Evolutionary conservation across 176 grass and related monocot species (phyloP), one percentile per base, ranked within the genome.

Genomic region (Eleusine indica): DNA sequence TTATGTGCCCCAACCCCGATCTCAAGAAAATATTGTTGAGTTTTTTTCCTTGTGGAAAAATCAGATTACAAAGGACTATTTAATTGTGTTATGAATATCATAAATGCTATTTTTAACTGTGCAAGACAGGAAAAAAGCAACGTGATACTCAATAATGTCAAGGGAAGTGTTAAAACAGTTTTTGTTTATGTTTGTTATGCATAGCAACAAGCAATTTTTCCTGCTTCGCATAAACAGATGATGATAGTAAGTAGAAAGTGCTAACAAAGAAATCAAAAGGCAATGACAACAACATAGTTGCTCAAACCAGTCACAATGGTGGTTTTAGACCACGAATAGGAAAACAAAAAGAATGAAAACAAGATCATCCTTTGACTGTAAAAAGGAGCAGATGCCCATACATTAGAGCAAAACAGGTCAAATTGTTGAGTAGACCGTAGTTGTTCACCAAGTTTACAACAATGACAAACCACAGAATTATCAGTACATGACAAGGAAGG

Each of bases 1-100:
- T 47, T 74, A 53, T 66, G 37, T 54, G n/a, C 39, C 77, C 61
- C 74, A 54, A 44, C 18, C 17, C 61, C 25, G 28, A 86, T 71
- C 52, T 66, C 44, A 60, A 41, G 66, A 60, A 3, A n/a, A 68
- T 18, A 56, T 53, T 83, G 22, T 42, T 58, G 16, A 18, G 12
- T 73, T 28, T 29, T 29, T 73, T 30, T 30, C 61, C 22, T 13
- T 30, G 25, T 64, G 5, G 70, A 49, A 30, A 46, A 76, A 13
- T 5, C 25, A 39, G 39, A 49, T 80, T 73, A 74, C 11, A 32
- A 6, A 73, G 17, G 38, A 81, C 35, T 25, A 75, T 11, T 13
- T 3, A 74, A 80, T 47, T 46, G 41, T 46, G 22, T 56, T 58
- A 80, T 1, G 22, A 51, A 2, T 30, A 64, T 30, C n/a, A 47